These are phyloP conservation scores for Endocladia muricata DNA, from an alignment of 31 red algal genomes.

Conservation along the genomic window DNA sequence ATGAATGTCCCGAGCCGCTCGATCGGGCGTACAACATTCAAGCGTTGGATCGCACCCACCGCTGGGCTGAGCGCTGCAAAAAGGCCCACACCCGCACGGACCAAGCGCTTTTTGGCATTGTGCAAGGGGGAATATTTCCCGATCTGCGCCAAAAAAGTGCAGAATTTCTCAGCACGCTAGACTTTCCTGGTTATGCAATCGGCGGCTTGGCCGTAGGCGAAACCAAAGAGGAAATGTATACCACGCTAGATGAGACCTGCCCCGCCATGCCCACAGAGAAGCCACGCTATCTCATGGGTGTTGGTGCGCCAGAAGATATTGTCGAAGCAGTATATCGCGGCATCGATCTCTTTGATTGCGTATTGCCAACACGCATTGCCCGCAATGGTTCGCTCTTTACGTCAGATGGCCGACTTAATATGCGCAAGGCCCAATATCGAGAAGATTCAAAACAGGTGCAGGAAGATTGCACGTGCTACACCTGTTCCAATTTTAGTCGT, in stretches of 20 bases:
- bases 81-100: neutral
- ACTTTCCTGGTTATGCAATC: conserved; percentile 59
- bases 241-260: conserved; percentile 13
- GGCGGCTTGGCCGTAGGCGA: conserved; percentile 61
- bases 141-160: conserved; percentile 13
- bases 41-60: too few species aligned
- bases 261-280: conserved; percentile 26
- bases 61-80: conserved; percentile 7
- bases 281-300: conserved; percentile 59
- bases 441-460: too few species aligned
- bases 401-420: neutral
- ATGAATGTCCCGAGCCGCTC: conserved; percentile 72
- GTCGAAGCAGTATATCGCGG: conserved; percentile 34
- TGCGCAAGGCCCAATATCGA: too few species aligned
- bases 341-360: conserved; percentile 74
- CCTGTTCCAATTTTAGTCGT: too few species aligned
- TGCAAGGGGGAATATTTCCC: conserved; percentile 23
- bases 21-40: too few species aligned
- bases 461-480: too few species aligned
- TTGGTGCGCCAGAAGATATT: conserved; percentile 48
- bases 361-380: conserved; percentile 56
- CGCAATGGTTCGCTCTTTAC: conserved; percentile 3
- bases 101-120: conserved; percentile 3
- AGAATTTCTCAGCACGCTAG: conserved; percentile 10
- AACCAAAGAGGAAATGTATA: conserved; percentile 34